phyloP scores from a whole-genome alignment of 2,329 filamentous ascomycete species.

The Trichoderma breve region DNA sequence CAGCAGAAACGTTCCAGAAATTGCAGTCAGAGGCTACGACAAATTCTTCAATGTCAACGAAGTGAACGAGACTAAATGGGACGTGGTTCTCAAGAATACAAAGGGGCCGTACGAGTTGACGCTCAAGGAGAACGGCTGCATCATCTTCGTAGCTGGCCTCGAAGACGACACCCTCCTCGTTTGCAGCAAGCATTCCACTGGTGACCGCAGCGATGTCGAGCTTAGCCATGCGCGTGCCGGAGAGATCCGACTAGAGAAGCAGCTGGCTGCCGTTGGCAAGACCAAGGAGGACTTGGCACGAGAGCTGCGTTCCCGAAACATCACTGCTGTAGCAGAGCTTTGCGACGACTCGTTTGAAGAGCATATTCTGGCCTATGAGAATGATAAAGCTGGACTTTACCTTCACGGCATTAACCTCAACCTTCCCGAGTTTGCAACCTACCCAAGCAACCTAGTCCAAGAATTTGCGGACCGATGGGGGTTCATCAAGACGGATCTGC shows the following conservation, averaged over 20 bases:
- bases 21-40: constrained; percentile 88
- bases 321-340: constrained; percentile 92
- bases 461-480: constrained; percentile 90
- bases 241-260: constrained; percentile 76
- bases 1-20: constrained; percentile 65
- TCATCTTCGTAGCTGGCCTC: constrained; percentile 92
- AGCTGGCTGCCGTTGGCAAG: constrained; percentile 75
- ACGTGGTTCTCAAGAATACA: constrained; percentile 71
- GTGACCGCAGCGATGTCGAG: constrained; percentile 66
- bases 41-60: constrained; percentile 98
- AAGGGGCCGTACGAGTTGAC: constrained; percentile 90
- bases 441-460: constrained; percentile 79
- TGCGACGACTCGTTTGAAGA: constrained; percentile 97
- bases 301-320: constrained; percentile 75
- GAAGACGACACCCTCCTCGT: constrained; percentile 87
- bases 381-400: constrained; percentile 83
- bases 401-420: constrained; percentile 96
- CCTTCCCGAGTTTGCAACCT: constrained; percentile 85
- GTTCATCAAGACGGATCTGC: constrained; percentile 82
- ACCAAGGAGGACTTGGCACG: constrained; percentile 74
- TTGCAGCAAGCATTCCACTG: constrained; percentile 99
- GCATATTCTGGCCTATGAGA: constrained; percentile 86
- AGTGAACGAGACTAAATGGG: constrained; percentile 78
- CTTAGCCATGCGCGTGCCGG: constrained; percentile 82
- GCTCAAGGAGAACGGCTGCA: constrained; percentile 98